Evolutionary conservation across 2,329 filamentous ascomycete species (phyloP).

Genomic region (Epichloe typhina): DNA sequence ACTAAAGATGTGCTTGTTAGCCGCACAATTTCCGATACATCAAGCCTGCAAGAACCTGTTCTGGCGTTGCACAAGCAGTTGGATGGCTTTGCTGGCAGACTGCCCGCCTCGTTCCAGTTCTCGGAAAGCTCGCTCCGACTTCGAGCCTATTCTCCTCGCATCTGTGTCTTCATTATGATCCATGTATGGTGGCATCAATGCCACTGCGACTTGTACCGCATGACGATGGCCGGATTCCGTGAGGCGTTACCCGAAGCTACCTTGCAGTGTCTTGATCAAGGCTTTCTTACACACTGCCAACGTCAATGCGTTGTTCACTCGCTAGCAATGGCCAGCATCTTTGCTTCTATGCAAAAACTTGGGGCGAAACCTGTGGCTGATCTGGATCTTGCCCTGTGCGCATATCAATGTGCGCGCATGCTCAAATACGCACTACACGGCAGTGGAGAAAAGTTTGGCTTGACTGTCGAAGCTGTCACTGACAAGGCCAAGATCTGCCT

Average conservation of each 20-base stretch:
- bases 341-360: constrained; percentile 36
- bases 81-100: constrained; percentile 36
- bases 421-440: constrained; percentile 37
- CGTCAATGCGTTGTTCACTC: constrained; percentile 41
- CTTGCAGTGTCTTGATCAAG: constrained; percentile 32
- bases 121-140: constrained; percentile 42
- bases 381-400: constrained; percentile 40
- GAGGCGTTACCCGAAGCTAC: constrained; percentile 33
- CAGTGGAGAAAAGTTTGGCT: constrained; percentile 27
- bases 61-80: constrained; percentile 36
- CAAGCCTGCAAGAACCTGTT: constrained; percentile 27
- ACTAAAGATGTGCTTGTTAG: constrained; percentile 28
- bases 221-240: constrained; percentile 36
- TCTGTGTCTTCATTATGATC: constrained; percentile 47
- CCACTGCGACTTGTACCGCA: constrained; percentile 42
- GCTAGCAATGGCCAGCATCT: constrained; percentile 41
- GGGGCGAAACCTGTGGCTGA: constrained; percentile 40
- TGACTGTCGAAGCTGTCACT: constrained; percentile 31
- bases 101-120: constrained; percentile 43
- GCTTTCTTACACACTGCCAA: constrained; percentile 36
- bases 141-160: constrained; percentile 41
- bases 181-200: constrained; percentile 48
- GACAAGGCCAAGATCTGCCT: constrained; percentile 39
- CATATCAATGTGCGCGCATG: constrained; percentile 41
- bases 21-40: constrained; percentile 28